These are phyloP conservation scores for Suillus lakei DNA, from an alignment of 768 basidiomycete genomes.

Conservation along the genomic window DNA sequence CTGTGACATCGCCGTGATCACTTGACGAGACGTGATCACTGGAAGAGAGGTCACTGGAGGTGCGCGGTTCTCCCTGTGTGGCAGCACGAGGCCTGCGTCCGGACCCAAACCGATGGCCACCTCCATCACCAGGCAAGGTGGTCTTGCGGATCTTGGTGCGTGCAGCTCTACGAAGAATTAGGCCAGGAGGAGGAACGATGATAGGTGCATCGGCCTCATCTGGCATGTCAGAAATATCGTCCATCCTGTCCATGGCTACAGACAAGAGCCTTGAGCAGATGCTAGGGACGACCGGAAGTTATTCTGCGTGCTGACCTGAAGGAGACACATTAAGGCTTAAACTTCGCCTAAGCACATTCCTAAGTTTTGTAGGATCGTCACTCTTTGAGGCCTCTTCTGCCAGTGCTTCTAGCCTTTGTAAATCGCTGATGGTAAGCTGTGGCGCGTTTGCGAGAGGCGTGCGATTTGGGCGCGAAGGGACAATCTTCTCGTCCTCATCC, in stretches of 20 bases:
- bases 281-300: slow-evolving; percentile 9
- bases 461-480: slow-evolving; percentile 72
- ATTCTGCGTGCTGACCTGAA: slow-evolving; percentile 63
- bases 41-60: slow-evolving; percentile 73
- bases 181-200: slow-evolving; percentile 81
- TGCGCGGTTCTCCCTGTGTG: slow-evolving; percentile 48
- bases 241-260: slow-evolving; percentile 70
- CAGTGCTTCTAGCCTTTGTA: slow-evolving; percentile 92
- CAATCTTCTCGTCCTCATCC: slow-evolving; percentile 67
- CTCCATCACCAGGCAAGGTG: slow-evolving; percentile 73
- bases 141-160: slow-evolving; percentile 96
- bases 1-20: slow-evolving; percentile 61
- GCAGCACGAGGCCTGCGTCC: slow-evolving; percentile 34
- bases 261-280: slow-evolving; percentile 26
- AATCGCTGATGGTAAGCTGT: slow-evolving; percentile 89
- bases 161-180: slow-evolving; percentile 88
- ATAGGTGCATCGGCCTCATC: slow-evolving; percentile 92
- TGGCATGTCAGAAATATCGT: slow-evolving; percentile 65
- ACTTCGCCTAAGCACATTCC: slow-evolving; percentile 81
- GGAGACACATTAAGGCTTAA: slow-evolving; percentile 87
- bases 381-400: slow-evolving; percentile 88
- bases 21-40: slow-evolving; percentile 42
- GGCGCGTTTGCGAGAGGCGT: slow-evolving; percentile 74
- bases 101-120: slow-evolving; percentile 80
- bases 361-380: slow-evolving; percentile 81